Evolutionary conservation across 2,329 filamentous ascomycete genomes (phyloP).

Genomic region (Colletotrichum sp.): DNA sequence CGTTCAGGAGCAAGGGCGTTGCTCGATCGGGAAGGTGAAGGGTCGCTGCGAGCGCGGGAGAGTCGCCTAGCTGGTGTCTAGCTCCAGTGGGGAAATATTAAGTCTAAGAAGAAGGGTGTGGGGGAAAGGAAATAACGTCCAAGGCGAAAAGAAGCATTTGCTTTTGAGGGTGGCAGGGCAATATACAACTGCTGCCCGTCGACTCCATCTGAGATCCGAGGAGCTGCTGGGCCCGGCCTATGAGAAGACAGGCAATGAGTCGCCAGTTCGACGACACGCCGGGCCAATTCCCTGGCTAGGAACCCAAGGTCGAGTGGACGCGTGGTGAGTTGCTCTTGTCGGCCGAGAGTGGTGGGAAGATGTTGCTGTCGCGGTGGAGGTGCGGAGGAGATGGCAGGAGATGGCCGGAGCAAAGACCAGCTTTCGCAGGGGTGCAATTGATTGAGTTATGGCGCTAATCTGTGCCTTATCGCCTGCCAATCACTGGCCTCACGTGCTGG

Average conservation of each 20-base stretch:
- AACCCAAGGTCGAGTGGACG: background rate
- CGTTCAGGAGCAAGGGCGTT: background rate
- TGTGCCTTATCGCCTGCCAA: slow-evolving; percentile 20
- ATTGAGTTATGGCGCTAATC: slow-evolving; percentile 5
- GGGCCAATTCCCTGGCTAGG: background rate
- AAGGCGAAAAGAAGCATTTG: background rate
- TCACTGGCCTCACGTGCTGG: slow-evolving; percentile 18
- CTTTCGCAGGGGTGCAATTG: background rate
- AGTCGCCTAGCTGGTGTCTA: slow-evolving; percentile 14
- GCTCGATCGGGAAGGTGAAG: slow-evolving; percentile 19
- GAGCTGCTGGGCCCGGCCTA: background rate
- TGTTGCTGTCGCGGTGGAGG: background rate
- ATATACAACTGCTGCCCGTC: background rate
- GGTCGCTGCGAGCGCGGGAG: slow-evolving; percentile 5
- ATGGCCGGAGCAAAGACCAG: background rate
- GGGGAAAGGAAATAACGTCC: background rate
- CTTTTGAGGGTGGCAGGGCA: background rate
- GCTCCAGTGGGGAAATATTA: background rate
- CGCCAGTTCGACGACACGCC: background rate
- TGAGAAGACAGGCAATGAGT: background rate
- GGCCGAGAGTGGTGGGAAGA: background rate
- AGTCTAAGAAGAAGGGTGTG: background rate
- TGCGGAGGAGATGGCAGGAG: background rate
- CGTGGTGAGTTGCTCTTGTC: slow-evolving; percentile 16
- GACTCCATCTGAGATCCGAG: background rate